Evolutionary conservation across 2,329 filamentous ascomycete species (phyloP).

Genomic region (Neodidymelliopsis sp.): DNA sequence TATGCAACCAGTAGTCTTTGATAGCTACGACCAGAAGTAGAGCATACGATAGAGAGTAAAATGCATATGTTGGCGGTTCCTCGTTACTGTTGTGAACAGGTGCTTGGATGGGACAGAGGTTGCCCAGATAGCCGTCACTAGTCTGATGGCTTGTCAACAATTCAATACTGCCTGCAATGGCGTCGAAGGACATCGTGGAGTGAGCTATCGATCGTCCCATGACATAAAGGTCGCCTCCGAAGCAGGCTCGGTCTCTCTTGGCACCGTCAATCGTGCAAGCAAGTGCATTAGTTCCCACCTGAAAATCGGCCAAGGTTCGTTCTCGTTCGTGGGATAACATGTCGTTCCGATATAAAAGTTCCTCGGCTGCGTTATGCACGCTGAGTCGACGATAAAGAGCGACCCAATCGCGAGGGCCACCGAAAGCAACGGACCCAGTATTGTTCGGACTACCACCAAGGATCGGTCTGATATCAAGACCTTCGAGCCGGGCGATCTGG

Average conservation of each 20-base stretch:
- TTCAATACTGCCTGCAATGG: conserved; percentile 10
- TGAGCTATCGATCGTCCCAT: conserved; percentile 16
- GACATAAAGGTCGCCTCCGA: conserved; percentile 17
- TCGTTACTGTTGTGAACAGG: conserved; percentile 7
- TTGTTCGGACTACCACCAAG: conserved; percentile 15
- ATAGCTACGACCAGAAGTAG: conserved; percentile 10
- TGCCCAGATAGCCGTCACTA: conserved; percentile 13
- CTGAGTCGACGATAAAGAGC: conserved; percentile 10
- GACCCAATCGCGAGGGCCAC: conserved; percentile 14
- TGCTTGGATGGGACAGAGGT: conserved; percentile 17
- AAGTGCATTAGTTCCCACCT: conserved; percentile 17
- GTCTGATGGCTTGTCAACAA: conserved; percentile 16
- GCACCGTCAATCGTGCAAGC: conserved; percentile 17
- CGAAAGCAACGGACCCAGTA: conserved; percentile 19
- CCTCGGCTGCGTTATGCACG: not conserved
- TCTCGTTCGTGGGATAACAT: not conserved
- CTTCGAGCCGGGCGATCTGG: not conserved
- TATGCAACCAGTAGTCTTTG: conserved; percentile 19
- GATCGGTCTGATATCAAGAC: conserved; percentile 9
- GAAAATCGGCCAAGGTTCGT: conserved; percentile 14
- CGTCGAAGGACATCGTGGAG: conserved; percentile 14
- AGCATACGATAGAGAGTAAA: conserved; percentile 17
- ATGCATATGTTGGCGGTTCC: conserved; percentile 12
- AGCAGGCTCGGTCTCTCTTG: conserved; percentile 16
- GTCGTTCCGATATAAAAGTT: conserved; percentile 7